Evolutionary conservation across 805 yeast genomes (phyloP), one percentile per base, ranked within the genome.

Genomic region (Danielozyma ontarioensis): DNA sequence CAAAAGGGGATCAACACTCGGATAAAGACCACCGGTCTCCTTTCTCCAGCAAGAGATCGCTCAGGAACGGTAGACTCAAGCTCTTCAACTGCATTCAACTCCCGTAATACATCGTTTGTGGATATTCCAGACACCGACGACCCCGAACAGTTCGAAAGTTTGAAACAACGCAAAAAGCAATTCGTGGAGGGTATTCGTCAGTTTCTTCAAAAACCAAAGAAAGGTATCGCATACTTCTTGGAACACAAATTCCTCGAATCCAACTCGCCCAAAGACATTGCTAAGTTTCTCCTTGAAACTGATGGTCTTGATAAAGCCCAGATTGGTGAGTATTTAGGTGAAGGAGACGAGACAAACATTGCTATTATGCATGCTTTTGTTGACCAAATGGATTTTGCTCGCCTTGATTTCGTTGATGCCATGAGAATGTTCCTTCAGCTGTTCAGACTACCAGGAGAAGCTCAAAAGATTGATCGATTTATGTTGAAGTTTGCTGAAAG

Each of bases 401-500:
- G 70, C 22, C 55, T 72, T 44, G 65, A 78, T 1, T 88, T 93
- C 52, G 88, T 89, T 12, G 95, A 82, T 45, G 94, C 97, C 0
- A 66, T 93, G 64, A 74, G 98, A 45, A 67, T 63, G 12, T 87
- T 87, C 50, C 69, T 93, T 38, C 98, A 94, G 52, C 72, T 78
- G 30, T 94, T 93, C 63, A 72, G 98, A 55, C 71, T 93, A 39
- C 98, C 99, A 2, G 99, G 99, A 32, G 99, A 93, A 62, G 89
- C 96, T 4, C 99, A 93, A 62, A 90, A 93, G 52, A 90, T 93
- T 53, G 98, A 93, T 67, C 74, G 99, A 47, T 87, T 80, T 53
- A 86, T 94, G 96, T 74, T 93, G 55, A 90, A 93, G 52, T 94
- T 94, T 66, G 98, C 98, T 4, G 95, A 87, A 58, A 72, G 95